A percentile compares a stretch with the other conserved stretches of the same genome.
These are phyloP conservation scores for Hepatocystis sp. DNA, from an alignment of 169 alveolate genomes.

Conservation along the genomic window DNA sequence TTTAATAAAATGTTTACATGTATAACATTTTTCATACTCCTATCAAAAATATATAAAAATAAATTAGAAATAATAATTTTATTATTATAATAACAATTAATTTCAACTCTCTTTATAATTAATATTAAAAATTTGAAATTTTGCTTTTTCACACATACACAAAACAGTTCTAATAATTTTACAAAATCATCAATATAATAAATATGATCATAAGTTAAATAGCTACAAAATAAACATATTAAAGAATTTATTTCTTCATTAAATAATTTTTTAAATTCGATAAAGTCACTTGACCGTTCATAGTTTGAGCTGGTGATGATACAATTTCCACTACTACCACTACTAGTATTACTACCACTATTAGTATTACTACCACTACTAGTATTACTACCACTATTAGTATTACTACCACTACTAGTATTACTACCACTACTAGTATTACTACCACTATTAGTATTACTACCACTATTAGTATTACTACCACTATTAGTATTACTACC, in stretches of 20 bases:
- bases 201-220: constrained; percentile 44
- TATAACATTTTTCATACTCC: constrained; percentile 33
- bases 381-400: too few relatives aligned
- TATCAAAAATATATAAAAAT: constrained; percentile 31
- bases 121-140: constrained; percentile 17
- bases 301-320: too few relatives aligned
- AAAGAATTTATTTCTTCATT: constrained; percentile 14
- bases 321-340: background rate
- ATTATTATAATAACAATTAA: constrained; percentile 17
- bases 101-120: constrained; percentile 12
- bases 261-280: constrained; percentile 11
- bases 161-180: constrained; percentile 34
- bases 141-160: constrained; percentile 14
- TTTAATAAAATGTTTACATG: constrained; percentile 35
- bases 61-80: constrained; percentile 28
- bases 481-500: too few relatives aligned
- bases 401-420: too few relatives aligned
- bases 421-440: too few relatives aligned
- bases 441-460: too few relatives aligned
- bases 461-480: too few relatives aligned
- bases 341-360: too few relatives aligned
- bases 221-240: constrained; percentile 36
- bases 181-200: constrained; percentile 58
- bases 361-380: too few relatives aligned
- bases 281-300: too few relatives aligned